Conservation (phyloP, 2,329 filamentous ascomycete species). For the Dothiorella sarmentorum region DNA sequence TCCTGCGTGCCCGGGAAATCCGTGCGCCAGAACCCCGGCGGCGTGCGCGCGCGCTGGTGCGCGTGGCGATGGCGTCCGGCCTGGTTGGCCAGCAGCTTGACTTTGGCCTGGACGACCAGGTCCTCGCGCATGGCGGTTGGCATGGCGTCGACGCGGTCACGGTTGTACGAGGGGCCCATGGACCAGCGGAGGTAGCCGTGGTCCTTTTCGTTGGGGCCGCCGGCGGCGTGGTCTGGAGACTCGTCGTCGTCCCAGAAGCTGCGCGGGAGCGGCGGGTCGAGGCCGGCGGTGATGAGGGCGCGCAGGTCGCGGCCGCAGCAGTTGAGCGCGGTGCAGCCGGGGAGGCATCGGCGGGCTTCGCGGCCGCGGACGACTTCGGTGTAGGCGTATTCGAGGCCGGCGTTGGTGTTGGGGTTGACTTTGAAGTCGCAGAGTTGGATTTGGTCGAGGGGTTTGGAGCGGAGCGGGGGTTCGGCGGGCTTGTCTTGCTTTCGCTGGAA, state of each 20-base stretch:
- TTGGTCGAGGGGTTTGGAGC: slow-evolving; percentile 54
- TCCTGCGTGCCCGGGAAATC: slow-evolving; percentile 92
- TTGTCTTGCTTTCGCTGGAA: not conserved
- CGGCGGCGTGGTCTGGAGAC: not conserved
- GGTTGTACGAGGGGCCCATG: slow-evolving; percentile 45
- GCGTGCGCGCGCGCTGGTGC: slow-evolving; percentile 67
- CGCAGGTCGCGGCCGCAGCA: slow-evolving; percentile 75
- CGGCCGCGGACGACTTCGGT: slow-evolving; percentile 69
- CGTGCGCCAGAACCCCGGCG: slow-evolving; percentile 85
- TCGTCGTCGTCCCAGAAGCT: slow-evolving; percentile 1
- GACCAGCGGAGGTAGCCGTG: slow-evolving; percentile 52
- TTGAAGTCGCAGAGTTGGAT: slow-evolving; percentile 74
- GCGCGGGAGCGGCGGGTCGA: not conserved
- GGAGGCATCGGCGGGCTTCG: slow-evolving; percentile 65
- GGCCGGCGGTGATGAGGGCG: slow-evolving; percentile 53
- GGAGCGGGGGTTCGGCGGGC: slow-evolving; percentile 41
- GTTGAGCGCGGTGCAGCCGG: slow-evolving; percentile 68
- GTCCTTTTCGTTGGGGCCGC: slow-evolving; percentile 36
- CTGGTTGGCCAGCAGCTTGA: slow-evolving; percentile 67
- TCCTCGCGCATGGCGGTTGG: slow-evolving; percentile 59
- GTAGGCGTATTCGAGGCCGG: slow-evolving; percentile 70
- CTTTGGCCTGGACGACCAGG: slow-evolving; percentile 72
- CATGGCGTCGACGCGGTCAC: slow-evolving; percentile 46
- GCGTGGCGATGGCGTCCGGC: slow-evolving; percentile 75
- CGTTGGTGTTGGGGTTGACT: slow-evolving; percentile 69